Conservation (phyloP, 805 yeast species). For the Candida broadrunensis region DNA sequence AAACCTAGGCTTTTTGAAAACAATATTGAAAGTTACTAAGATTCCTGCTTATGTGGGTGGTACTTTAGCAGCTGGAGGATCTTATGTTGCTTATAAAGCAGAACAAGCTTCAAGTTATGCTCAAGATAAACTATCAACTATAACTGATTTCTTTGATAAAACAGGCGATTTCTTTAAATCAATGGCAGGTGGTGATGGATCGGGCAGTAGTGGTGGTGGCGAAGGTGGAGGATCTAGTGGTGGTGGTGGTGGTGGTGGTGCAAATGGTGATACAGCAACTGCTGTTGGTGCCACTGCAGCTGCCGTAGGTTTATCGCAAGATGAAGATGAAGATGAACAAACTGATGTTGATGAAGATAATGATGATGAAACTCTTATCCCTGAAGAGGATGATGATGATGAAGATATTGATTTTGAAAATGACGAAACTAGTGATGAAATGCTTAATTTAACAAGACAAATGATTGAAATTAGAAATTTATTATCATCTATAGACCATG, state of each 20-base stretch:
- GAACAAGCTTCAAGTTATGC: slow-evolving; percentile 80
- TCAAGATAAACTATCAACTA: slow-evolving; percentile 57
- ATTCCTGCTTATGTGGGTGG: slow-evolving; percentile 86
- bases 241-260: slow-evolving; percentile 23
- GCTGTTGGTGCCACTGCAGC: slow-evolving; percentile 54
- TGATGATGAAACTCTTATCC: slow-evolving; percentile 50
- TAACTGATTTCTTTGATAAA: slow-evolving; percentile 57
- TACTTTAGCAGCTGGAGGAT: slow-evolving; percentile 90
- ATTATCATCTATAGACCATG: slow-evolving; percentile 72
- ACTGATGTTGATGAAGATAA: slow-evolving; percentile 38
- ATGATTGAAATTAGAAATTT: slow-evolving; percentile 94
- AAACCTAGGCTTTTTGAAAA: slow-evolving; percentile 40
- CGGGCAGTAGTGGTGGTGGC: slow-evolving; percentile 18
- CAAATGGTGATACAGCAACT: slow-evolving; percentile 32
- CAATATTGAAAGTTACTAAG: slow-evolving; percentile 52
- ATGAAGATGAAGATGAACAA: slow-evolving; percentile 28
- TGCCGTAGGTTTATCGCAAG: slow-evolving; percentile 43
- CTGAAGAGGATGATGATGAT: slow-evolving; percentile 39
- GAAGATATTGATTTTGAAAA: slow-evolving; percentile 44
- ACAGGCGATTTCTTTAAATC: slow-evolving; percentile 42
- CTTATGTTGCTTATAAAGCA: slow-evolving; percentile 87
- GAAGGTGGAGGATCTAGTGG: slow-evolving; percentile 8
- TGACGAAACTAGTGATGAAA: slow-evolving; percentile 69
- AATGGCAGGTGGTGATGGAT: slow-evolving; percentile 15
- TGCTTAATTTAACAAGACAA: slow-evolving; percentile 85